These are phyloP conservation scores for Pseudocercospora eumusae DNA, from an alignment of 2,329 filamentous ascomycete species.

Conservation along the genomic window DNA sequence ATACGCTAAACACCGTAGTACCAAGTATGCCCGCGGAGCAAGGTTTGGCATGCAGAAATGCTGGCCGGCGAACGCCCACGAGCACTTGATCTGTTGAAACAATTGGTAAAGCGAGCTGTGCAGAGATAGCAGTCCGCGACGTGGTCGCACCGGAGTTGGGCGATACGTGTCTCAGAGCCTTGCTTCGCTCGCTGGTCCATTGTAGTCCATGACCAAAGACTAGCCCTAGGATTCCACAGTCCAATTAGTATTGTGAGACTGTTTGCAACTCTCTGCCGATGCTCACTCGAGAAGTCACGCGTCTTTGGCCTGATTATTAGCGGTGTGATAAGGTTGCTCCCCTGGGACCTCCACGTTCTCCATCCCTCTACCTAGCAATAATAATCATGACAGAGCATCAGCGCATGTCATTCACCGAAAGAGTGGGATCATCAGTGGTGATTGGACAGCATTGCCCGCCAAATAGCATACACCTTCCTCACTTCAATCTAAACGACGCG, in stretches of 20 bases:
- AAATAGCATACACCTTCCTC: neutral
- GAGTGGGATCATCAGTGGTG: neutral
- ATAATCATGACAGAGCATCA: neutral
- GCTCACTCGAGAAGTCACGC: neutral
- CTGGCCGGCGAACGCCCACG: neutral
- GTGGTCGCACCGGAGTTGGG: conserved; percentile 1
- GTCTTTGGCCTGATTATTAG: neutral
- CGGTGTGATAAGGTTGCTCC: neutral
- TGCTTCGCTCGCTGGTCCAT: neutral
- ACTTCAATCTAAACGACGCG: neutral
- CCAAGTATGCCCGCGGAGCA: conserved; percentile 3
- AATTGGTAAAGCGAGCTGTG: neutral
- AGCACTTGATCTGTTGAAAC: neutral
- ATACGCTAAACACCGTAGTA: neutral
- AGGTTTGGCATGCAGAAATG: neutral
- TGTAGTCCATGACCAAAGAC: neutral
- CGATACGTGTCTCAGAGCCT: conserved; percentile 7
- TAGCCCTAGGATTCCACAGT: neutral
- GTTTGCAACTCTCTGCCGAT: neutral
- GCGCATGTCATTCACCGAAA: neutral
- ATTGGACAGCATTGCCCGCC: neutral
- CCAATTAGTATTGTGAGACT: conserved; percentile 4
- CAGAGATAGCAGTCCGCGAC: conserved; percentile 1
- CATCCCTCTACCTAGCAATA: neutral
- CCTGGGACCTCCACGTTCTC: neutral